These are phyloP conservation scores for Rutstroemia sp. DNA, from an alignment of 2,329 filamentous ascomycete genomes.

Conservation along the genomic window DNA sequence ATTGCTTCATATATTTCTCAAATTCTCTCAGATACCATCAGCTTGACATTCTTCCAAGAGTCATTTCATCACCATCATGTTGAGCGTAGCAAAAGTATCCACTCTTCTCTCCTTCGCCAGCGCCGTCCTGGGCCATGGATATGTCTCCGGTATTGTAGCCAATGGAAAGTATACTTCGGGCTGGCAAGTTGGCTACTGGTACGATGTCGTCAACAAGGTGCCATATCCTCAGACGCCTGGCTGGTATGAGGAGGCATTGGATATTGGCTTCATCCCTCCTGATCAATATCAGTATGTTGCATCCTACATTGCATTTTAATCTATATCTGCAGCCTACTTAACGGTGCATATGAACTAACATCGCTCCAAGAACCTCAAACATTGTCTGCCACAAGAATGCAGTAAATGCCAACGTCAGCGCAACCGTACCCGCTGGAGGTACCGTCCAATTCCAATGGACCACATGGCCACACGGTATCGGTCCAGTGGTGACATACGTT, in stretches of 20 bases:
- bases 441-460: conserved; percentile 42
- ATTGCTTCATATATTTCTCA: not conserved
- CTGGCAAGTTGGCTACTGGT: conserved; percentile 27
- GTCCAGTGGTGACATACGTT: conserved; percentile 27
- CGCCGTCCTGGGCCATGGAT: conserved; percentile 33
- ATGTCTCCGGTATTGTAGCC: conserved; percentile 36
- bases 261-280: conserved; percentile 45
- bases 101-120: not conserved
- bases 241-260: conserved; percentile 39
- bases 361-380: conserved; percentile 26
- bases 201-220: conserved; percentile 11
- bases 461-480: conserved; percentile 42
- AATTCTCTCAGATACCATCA: not conserved
- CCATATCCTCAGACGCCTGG: conserved; percentile 25
- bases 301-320: too few relatives aligned
- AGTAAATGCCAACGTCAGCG: conserved; percentile 34
- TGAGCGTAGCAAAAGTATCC: not conserved
- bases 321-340: too few relatives aligned
- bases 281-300: conserved; percentile 31
- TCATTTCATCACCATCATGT: not conserved
- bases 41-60: not conserved
- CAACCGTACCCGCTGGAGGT: conserved; percentile 39
- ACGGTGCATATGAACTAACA: not conserved
- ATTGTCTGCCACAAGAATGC: conserved; percentile 44
- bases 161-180: conserved; percentile 33